phyloP scores from a whole-genome alignment of 2,329 filamentous ascomycete genomes.

The Lachnellula subtilissima region DNA sequence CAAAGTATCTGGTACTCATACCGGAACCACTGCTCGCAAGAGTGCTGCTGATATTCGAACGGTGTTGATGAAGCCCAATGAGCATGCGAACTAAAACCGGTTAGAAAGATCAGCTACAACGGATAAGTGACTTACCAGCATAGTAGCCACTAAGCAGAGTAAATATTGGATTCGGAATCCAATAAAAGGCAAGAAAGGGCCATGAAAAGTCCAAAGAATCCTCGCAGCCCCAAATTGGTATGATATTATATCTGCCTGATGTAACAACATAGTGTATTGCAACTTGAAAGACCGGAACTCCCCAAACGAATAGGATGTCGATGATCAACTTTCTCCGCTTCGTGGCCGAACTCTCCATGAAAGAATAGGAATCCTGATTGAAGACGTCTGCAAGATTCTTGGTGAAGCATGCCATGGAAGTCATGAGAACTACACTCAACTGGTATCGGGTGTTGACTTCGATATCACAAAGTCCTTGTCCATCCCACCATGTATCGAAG shows the following conservation, averaged over 20 bases:
- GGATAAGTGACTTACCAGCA: slow-evolving; percentile 43
- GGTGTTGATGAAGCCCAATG: slow-evolving; percentile 56
- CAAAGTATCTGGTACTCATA: slow-evolving; percentile 54
- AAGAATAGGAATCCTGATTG: slow-evolving; percentile 49
- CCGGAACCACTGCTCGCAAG: slow-evolving; percentile 45
- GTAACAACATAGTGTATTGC: slow-evolving; percentile 56
- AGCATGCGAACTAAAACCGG: slow-evolving; percentile 49
- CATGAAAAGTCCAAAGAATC: slow-evolving; percentile 51
- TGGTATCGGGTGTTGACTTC: slow-evolving; percentile 54
- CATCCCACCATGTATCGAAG: slow-evolving; percentile 49
- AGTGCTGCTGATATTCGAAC: slow-evolving; percentile 51
- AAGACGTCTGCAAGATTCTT: slow-evolving; percentile 55
- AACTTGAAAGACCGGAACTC: slow-evolving; percentile 51
- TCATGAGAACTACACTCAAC: slow-evolving; percentile 46
- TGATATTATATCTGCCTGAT: slow-evolving; percentile 51
- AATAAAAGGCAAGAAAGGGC: slow-evolving; percentile 49
- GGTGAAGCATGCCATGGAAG: slow-evolving; percentile 53
- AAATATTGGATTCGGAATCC: slow-evolving; percentile 52
- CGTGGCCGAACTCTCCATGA: slow-evolving; percentile 46
- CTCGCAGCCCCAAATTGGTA: slow-evolving; percentile 54
- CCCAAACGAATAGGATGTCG: slow-evolving; percentile 52
- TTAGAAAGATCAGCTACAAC: slow-evolving; percentile 7
- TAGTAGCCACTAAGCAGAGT: slow-evolving; percentile 50
- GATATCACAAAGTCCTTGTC: slow-evolving; percentile 59
- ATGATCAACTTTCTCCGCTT: slow-evolving; percentile 42